Evolutionary conservation across 208 protist genomes (phyloP).

Genomic region (Vickermania ingenoplastis): DNA sequence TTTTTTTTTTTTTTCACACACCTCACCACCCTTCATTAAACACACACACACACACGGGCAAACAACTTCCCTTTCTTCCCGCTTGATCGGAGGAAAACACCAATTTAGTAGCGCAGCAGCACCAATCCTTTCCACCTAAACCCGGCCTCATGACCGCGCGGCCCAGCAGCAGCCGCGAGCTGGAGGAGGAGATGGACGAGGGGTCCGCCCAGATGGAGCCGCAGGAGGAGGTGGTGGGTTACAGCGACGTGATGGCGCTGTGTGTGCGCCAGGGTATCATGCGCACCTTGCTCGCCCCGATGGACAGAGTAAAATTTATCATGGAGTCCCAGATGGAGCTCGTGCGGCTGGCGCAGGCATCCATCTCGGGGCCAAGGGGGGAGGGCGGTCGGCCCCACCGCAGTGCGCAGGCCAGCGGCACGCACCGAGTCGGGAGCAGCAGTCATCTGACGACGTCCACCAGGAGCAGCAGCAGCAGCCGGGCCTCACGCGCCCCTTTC

Average conservation of each 20-base stretch:
- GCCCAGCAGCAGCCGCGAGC: too few species aligned
- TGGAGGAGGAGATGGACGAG: too few species aligned
- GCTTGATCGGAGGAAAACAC: too few species aligned
- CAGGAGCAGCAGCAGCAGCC: neutral
- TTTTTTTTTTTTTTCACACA: too few species aligned
- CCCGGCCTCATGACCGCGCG: too few species aligned
- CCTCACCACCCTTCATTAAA: too few species aligned
- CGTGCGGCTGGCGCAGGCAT: neutral
- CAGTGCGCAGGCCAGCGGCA: neutral
- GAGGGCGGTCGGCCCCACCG: neutral
- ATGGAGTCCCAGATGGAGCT: constrained; percentile 72
- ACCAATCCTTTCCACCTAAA: too few species aligned
- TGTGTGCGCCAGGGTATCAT: constrained; percentile 35
- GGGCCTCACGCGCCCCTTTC: constrained; percentile 19
- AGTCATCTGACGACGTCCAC: neutral
- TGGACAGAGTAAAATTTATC: constrained; percentile 81
- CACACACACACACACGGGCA: too few species aligned
- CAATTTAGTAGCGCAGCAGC: too few species aligned
- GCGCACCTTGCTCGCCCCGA: constrained; percentile 54
- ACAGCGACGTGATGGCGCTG: neutral
- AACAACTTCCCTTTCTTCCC: too few species aligned
- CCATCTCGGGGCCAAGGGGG: neutral
- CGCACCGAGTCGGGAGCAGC: constrained; percentile 29
- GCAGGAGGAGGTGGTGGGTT: too few species aligned
- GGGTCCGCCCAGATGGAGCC: too few species aligned